Evolutionary conservation across 139 green algal genomes (phyloP).

Genomic region (Pleodorina starrii): DNA sequence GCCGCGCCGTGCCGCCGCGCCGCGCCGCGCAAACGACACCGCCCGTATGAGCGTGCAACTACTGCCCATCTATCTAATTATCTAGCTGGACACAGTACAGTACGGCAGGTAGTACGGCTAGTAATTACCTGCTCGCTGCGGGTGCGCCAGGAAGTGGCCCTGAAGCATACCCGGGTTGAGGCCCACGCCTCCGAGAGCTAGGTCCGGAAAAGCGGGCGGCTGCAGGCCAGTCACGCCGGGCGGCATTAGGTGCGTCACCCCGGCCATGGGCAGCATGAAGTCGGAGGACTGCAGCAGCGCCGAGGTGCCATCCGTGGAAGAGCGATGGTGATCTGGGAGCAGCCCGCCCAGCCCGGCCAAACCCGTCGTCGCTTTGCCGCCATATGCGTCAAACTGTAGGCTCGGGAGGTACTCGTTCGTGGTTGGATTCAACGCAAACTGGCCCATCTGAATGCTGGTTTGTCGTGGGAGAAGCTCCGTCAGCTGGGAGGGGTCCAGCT

Average conservation of each 20-base stretch:
- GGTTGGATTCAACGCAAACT: not conserved
- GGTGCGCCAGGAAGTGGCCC: conserved; percentile 3
- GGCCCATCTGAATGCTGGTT: not conserved
- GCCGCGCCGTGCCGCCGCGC: too few species aligned
- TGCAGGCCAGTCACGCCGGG: not conserved
- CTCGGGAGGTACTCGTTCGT: not conserved
- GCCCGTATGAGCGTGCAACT: too few species aligned
- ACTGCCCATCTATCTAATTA: too few species aligned
- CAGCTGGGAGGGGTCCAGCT: not conserved
- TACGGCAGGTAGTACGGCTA: too few species aligned
- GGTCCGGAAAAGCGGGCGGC: not conserved
- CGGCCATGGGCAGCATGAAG: conserved; percentile 17
- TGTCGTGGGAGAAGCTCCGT: not conserved
- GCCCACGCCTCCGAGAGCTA: not conserved
- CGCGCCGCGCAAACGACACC: too few species aligned
- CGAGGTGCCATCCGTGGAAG: conserved; percentile 19
- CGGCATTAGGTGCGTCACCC: not conserved
- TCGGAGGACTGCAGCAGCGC: conserved; percentile 13
- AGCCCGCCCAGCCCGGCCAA: not conserved
- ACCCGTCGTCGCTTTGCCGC: not conserved
- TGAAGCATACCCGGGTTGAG: conserved; percentile 13
- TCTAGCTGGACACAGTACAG: too few species aligned
- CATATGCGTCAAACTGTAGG: not conserved
- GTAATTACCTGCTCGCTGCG: conserved; percentile 36
- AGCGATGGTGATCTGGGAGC: not conserved